phyloP scores from a whole-genome alignment of 768 basidiomycete genomes.

The Macrolepiota albuminosa region DNA sequence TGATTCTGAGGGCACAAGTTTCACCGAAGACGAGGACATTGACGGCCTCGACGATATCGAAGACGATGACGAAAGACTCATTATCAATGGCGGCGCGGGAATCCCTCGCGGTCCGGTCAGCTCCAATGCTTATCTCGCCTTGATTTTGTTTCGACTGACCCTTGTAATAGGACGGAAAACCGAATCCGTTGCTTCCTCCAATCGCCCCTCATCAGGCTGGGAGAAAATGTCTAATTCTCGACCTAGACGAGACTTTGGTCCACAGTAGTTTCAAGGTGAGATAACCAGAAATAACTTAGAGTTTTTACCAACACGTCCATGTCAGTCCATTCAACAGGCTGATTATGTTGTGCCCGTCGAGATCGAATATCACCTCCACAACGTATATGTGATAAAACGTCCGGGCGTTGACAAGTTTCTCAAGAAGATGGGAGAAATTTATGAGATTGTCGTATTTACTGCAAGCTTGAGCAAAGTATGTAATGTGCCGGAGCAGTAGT shows the following conservation, averaged over 20 bases:
- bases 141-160: constrained; percentile 3
- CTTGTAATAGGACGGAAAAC: constrained; percentile 68
- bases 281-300: not conserved
- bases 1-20: constrained; percentile 62
- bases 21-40: constrained; percentile 64
- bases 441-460: constrained; percentile 97
- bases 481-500: constrained; percentile 6
- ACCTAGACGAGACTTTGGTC: constrained; percentile 95
- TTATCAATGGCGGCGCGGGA: constrained; percentile 88
- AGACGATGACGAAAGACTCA: constrained; percentile 88
- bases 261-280: constrained; percentile 97
- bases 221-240: constrained; percentile 92
- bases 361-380: constrained; percentile 97
- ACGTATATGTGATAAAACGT: constrained; percentile 98
- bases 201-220: constrained; percentile 77
- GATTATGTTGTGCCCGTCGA: constrained; percentile 99
- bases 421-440: constrained; percentile 97
- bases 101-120: constrained; percentile 91
- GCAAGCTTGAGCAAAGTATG: constrained; percentile 94
- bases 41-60: constrained; percentile 63
- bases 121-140: constrained; percentile 13
- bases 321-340: constrained; percentile 85
- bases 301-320: constrained; percentile 8
- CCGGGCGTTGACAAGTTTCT: constrained; percentile 97
- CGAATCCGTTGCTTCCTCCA: constrained; percentile 84